phyloP scores from a whole-genome alignment of 2,329 filamentous ascomycete genomes.

The Arthroderma sp. region DNA sequence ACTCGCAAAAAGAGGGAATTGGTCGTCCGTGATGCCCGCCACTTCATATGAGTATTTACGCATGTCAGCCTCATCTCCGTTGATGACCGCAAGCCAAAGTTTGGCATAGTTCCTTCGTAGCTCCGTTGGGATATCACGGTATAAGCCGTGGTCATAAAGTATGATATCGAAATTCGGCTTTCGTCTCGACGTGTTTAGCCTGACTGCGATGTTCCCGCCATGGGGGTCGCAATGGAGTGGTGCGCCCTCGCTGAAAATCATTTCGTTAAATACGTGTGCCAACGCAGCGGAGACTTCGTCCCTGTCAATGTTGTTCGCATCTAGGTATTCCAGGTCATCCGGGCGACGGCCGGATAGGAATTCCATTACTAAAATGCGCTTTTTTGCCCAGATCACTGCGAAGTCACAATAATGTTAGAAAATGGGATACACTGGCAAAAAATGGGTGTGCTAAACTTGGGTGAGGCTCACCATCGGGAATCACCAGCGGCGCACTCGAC shows the following conservation, averaged over 20 bases:
- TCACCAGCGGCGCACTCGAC: constrained; percentile 64
- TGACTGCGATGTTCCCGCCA: constrained; percentile 87
- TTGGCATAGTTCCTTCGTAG: constrained; percentile 83
- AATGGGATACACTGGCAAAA: background rate
- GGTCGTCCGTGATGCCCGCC: constrained; percentile 72
- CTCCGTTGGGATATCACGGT: constrained; percentile 72
- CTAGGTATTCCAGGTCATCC: constrained; percentile 79
- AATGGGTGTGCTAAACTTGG: background rate
- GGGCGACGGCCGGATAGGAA: constrained; percentile 74
- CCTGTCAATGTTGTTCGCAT: constrained; percentile 73
- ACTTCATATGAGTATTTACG: constrained; percentile 78
- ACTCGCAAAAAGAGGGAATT: constrained; percentile 89
- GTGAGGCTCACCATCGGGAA: constrained; percentile 48
- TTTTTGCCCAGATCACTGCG: constrained; percentile 69
- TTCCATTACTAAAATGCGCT: constrained; percentile 89
- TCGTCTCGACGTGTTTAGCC: constrained; percentile 52
- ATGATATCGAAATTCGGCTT: constrained; percentile 84
- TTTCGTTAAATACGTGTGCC: constrained; percentile 92
- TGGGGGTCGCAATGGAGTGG: constrained; percentile 95
- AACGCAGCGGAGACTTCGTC: constrained; percentile 90
- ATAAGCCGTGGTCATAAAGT: constrained; percentile 92
- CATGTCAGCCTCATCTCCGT: constrained; percentile 76
- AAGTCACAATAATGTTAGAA: background rate
- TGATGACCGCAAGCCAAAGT: constrained; percentile 91
- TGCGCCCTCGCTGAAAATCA: constrained; percentile 87